Evolutionary conservation across 805 yeast species (phyloP).

Genomic region (Saturnispora bothae): DNA sequence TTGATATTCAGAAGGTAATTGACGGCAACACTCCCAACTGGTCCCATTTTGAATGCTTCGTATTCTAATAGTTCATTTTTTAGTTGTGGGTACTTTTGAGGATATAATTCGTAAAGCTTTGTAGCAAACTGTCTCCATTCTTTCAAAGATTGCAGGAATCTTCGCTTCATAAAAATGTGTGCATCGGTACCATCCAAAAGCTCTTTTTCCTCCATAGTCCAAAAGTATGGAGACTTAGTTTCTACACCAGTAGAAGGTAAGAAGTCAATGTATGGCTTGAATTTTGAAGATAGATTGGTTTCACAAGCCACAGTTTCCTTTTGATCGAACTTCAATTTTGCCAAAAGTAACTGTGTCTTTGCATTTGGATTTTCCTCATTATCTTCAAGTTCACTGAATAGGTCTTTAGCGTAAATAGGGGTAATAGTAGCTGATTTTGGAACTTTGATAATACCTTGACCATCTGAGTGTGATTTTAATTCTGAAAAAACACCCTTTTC

Average conservation of each 20-base stretch:
- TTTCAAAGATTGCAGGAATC: slow-evolving; percentile 34
- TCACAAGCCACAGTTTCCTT: slow-evolving; percentile 12
- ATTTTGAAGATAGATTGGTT: slow-evolving; percentile 20
- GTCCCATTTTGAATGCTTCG: slow-evolving; percentile 15
- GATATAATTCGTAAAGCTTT: slow-evolving; percentile 13
- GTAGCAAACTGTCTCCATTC: slow-evolving; percentile 44
- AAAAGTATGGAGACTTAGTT: slow-evolving; percentile 56
- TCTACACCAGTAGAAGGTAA: slow-evolving; percentile 33
- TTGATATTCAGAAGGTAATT: slow-evolving; percentile 12
- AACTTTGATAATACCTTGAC: slow-evolving; percentile 25
- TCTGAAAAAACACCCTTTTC: slow-evolving; percentile 29
- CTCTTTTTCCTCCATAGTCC: slow-evolving; percentile 43
- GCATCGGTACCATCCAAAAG: slow-evolving; percentile 62
- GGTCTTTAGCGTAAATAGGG: slow-evolving; percentile 25
- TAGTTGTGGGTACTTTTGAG: slow-evolving; percentile 9
- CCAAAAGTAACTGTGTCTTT: slow-evolving; percentile 29
- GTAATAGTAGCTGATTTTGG: slow-evolving; percentile 31
- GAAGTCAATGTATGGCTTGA: slow-evolving; percentile 35
- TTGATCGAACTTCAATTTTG: slow-evolving; percentile 32
- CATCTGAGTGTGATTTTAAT: slow-evolving; percentile 12
- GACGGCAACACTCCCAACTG: slow-evolving; percentile 14
- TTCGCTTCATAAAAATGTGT: slow-evolving; percentile 40
- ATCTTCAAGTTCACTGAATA: slow-evolving; percentile 9
- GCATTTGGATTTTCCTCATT: slow-evolving; percentile 21
- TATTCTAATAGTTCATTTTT: slow-evolving; percentile 20